A percentile compares a stretch with the other conserved stretches of the same genome.
Evolutionary conservation across 2,329 filamentous ascomycete genomes (phyloP).

Genomic region (Colletotrichum falcatum): DNA sequence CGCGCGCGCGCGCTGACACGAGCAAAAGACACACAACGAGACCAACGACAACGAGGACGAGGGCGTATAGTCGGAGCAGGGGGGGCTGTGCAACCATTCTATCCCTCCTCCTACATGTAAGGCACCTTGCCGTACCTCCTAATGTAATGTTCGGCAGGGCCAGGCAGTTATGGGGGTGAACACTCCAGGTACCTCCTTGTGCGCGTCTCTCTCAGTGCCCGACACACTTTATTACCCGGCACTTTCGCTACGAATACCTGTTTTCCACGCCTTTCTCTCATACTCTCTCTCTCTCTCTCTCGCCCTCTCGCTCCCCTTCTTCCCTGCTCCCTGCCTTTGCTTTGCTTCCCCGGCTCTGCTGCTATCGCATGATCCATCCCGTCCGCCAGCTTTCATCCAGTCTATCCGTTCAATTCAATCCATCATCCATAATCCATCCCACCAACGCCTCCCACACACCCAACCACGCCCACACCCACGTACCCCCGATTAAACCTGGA

Average conservation of each 20-base stretch:
- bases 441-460: constrained; percentile 2
- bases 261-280: background rate
- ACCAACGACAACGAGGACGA: background rate
- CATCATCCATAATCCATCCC: constrained; percentile 3
- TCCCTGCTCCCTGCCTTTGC: background rate
- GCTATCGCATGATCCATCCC: background rate
- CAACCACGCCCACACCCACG: background rate
- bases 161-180: background rate
- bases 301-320: background rate
- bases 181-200: background rate
- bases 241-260: constrained; percentile 1
- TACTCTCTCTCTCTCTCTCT: background rate
- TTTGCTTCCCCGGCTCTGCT: constrained; percentile 2
- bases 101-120: constrained; percentile 4
- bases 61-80: constrained; percentile 1
- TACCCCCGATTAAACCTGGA: constrained; percentile 1
- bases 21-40: background rate
- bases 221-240: constrained; percentile 3
- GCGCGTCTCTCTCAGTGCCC: background rate
- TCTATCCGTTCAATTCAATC: constrained; percentile 17
- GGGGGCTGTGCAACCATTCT: constrained; percentile 20
- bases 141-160: background rate
- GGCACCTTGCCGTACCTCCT: background rate
- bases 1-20: background rate
- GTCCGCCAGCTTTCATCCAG: constrained; percentile 1